Evolutionary conservation across 192 early-diverging fungal species (phyloP).

Genomic region (Oehlia diaphana): DNA sequence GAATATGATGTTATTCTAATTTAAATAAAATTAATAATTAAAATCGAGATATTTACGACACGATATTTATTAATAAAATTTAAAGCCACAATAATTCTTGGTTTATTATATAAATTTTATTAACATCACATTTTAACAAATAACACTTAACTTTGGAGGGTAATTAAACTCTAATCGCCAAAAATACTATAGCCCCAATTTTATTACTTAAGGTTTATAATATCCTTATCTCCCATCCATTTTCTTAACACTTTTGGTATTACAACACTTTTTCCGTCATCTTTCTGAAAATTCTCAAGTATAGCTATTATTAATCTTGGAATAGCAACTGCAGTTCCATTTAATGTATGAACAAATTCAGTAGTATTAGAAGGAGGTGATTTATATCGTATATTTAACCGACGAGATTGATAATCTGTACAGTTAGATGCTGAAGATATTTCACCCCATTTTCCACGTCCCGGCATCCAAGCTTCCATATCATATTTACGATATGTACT

Average conservation of each 20-base stretch:
- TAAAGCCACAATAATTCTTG: too few relatives aligned
- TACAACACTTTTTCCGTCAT: conserved; percentile 62
- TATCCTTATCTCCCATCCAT: conserved; percentile 64
- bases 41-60: too few relatives aligned
- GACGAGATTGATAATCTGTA: conserved; percentile 89
- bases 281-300: conserved; percentile 77
- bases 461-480: conserved; percentile 98
- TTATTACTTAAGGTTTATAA: conserved; percentile 18
- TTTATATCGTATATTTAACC: conserved; percentile 75
- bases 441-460: conserved; percentile 77
- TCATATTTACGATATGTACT: conserved; percentile 90
- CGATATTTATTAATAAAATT: too few relatives aligned
- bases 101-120: too few relatives aligned
- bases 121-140: too few relatives aligned
- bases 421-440: conserved; percentile 91
- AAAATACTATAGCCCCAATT: too few relatives aligned
- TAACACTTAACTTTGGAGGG: too few relatives aligned
- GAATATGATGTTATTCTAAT: conserved; percentile 39
- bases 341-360: conserved; percentile 87
- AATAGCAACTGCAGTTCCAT: conserved; percentile 90
- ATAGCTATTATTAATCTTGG: conserved; percentile 87
- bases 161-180: too few relatives aligned
- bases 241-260: conserved; percentile 71
- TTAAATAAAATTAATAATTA: too few relatives aligned
- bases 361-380: conserved; percentile 33